Evolutionary conservation across 805 yeast species (phyloP), one percentile per base, ranked within the genome.

Genomic region (Grigorovia humatica): DNA sequence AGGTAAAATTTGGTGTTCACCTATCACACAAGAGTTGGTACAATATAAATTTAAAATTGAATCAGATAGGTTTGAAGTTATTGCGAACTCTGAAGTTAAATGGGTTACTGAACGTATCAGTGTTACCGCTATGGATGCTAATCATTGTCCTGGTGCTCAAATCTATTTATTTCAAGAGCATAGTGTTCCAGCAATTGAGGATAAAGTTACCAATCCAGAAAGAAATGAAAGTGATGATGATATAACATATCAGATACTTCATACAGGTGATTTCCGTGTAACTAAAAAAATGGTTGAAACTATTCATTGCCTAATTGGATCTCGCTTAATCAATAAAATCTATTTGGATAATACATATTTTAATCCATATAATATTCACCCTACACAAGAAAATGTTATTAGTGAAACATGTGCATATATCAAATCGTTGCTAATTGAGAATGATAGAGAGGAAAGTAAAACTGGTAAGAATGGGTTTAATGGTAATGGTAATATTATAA

Each of bases 71-170:
- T 63, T 82, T 9, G 57, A 71, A 1, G 60, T 62, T 2, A 55
- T 80, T 2, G 76, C 77, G 1, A 67, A 79, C 57, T 68, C 80
- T 41, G 64, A 66, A 48, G 62, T 70, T 17, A 58, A 70, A 47
- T 65, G 68, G 40, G 62, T 77, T 6, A 70, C 68, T 0, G 75
- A 79, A 15, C 69, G 68, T 18, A 70, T 77, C 0, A 73, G 72
- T 40, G 89, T 88, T 0, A 77, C 81, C 0, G 71, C 82, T 12
- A 67, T 84, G 6, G 89, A 87, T 58, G 99, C 98, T 0, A 91
- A 93, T 59, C 99, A 93, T 68, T 93, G 99, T 67, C 99, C 99
- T 1, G 99, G 99, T 1, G 88, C 97, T 2, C 88, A 80, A 0
- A 77, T 93, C 0, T 85, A 90, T 54, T 67, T 89, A 12, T 85